Evolutionary conservation across 2,329 filamentous ascomycete genomes (phyloP).

Genomic region (Cladophialophora yegresii): DNA sequence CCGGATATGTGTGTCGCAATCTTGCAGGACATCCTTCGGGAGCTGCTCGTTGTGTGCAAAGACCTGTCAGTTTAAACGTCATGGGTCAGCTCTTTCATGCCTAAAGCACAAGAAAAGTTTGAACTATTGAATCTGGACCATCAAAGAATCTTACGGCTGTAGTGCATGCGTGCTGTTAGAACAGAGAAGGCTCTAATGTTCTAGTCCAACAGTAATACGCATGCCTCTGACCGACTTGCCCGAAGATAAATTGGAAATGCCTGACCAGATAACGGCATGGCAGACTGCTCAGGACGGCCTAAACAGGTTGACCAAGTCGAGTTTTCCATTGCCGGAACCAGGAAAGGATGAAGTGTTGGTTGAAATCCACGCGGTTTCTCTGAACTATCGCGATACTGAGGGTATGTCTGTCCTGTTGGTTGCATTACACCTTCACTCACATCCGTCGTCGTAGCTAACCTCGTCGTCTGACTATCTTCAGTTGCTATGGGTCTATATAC

Average conservation of each 20-base stretch:
- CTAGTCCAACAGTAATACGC: background rate
- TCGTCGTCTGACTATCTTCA: background rate
- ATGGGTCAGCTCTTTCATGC: background rate
- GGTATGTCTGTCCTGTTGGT: background rate
- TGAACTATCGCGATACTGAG: slow-evolving; percentile 56
- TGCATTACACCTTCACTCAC: background rate
- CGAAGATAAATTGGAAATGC: background rate
- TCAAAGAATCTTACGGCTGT: background rate
- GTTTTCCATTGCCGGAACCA: slow-evolving; percentile 52
- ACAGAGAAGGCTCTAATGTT: background rate
- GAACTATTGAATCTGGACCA: background rate
- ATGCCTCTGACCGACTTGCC: background rate
- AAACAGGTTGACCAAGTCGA: slow-evolving; percentile 53
- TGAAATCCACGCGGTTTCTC: slow-evolving; percentile 55
- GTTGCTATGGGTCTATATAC: slow-evolving; percentile 27
- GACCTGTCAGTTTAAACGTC: background rate
- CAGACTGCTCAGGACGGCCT: slow-evolving; percentile 58
- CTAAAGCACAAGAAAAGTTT: background rate
- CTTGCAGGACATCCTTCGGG: background rate
- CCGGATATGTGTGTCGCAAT: background rate
- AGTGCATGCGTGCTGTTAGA: background rate
- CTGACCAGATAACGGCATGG: slow-evolving; percentile 51
- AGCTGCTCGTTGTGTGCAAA: background rate
- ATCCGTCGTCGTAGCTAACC: background rate
- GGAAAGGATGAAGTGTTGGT: slow-evolving; percentile 62